These are phyloP conservation scores for Schoenoplectus tabernaemontani DNA, from an alignment of 202 grass and related monocot species.

Conservation along the genomic window DNA sequence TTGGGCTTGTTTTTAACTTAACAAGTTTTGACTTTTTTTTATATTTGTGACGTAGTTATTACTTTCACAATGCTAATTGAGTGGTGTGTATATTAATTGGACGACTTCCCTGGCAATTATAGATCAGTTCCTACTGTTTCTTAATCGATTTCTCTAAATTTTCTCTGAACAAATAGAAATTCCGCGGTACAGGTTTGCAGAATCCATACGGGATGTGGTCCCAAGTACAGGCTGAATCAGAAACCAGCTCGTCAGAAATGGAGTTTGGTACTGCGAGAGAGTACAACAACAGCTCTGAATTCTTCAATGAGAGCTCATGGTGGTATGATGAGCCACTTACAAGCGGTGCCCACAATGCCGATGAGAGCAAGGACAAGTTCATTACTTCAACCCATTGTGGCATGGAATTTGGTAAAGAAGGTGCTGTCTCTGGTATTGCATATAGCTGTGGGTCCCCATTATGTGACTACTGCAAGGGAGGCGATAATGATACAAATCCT, in stretches of 20 bases:
- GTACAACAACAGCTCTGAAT: conserved; percentile 53
- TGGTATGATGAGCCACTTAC: conserved; percentile 63
- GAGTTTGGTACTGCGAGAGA: conserved; percentile 80
- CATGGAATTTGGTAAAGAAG: conserved; percentile 6
- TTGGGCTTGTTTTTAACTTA: too few species aligned
- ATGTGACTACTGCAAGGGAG: conserved; percentile 57
- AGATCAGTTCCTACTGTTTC: too few species aligned
- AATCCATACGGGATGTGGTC: conserved; percentile 83
- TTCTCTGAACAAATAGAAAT: background rate
- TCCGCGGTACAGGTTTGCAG: conserved; percentile 33
- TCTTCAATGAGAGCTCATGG: conserved; percentile 63
- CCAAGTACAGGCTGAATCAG: conserved; percentile 35
- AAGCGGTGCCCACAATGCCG: conserved; percentile 17
- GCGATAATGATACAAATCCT: conserved; percentile 36
- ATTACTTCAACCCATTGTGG: conserved; percentile 31
- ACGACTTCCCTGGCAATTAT: background rate
- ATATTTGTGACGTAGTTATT: background rate
- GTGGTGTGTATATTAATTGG: background rate
- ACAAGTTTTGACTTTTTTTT: background rate
- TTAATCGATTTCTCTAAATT: too few species aligned
- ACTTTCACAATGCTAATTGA: background rate
- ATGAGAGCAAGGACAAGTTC: conserved; percentile 78
- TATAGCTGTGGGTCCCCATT: conserved; percentile 62
- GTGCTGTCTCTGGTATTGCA: conserved; percentile 40
- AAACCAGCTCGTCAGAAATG: conserved; percentile 64